phyloP scores from a whole-genome alignment of 495 filamentous ascomycete species.

The Chlorociboria aeruginascens region DNA sequence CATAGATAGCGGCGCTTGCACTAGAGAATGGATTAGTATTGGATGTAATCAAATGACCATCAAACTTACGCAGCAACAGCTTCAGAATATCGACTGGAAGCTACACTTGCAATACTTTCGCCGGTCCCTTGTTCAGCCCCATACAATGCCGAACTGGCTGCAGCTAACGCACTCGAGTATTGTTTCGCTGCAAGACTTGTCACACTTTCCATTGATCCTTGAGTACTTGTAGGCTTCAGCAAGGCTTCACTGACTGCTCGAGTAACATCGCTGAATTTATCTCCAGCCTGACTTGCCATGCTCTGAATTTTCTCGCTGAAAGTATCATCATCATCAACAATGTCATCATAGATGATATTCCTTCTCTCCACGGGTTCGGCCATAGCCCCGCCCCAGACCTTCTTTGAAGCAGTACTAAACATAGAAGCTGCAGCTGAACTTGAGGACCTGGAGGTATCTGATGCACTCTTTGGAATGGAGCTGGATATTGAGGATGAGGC shows the following conservation, averaged over 20 bases:
- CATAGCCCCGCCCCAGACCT: slow-evolving; percentile 41
- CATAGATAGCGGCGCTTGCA: slow-evolving; percentile 52
- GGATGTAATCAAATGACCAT: not conserved
- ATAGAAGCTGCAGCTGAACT: slow-evolving; percentile 12
- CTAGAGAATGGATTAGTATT: slow-evolving; percentile 9
- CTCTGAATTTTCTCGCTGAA: slow-evolving; percentile 39
- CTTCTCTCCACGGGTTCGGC: slow-evolving; percentile 37
- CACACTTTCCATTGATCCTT: slow-evolving; percentile 28
- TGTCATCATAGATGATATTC: slow-evolving; percentile 41
- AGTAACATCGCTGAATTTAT: slow-evolving; percentile 38
- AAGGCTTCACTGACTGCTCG: slow-evolving; percentile 42
- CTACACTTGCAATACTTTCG: slow-evolving; percentile 38
- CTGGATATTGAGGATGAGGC: slow-evolving; percentile 21
- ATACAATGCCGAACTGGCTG: slow-evolving; percentile 46
- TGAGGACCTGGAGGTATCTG: slow-evolving; percentile 6
- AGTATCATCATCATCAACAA: slow-evolving; percentile 32
- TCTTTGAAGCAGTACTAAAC: slow-evolving; percentile 21
- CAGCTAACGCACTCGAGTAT: slow-evolving; percentile 42
- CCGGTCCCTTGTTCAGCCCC: slow-evolving; percentile 39
- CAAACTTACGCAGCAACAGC: slow-evolving; percentile 42
- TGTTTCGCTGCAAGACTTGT: slow-evolving; percentile 32
- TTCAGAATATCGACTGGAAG: slow-evolving; percentile 42
- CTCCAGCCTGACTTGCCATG: slow-evolving; percentile 36
- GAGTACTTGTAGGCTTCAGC: slow-evolving; percentile 27
- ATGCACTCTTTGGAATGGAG: slow-evolving; percentile 17